Conservation (phyloP, 1,139 yeast species). For the Taphrina confusa region DNA sequence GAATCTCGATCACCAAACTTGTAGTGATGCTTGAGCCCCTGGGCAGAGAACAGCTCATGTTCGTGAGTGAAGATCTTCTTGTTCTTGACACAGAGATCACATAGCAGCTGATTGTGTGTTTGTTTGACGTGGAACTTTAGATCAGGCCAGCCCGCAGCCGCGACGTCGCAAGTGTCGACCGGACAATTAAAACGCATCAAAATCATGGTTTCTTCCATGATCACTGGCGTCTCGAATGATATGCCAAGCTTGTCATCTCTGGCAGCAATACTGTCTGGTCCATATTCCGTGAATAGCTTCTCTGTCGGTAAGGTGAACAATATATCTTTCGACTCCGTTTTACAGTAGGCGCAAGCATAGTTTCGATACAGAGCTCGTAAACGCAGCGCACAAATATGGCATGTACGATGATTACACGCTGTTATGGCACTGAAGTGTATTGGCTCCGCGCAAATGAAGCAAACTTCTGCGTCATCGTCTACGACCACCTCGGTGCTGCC, state of each 20-base stretch:
- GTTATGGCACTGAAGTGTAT: constrained; percentile 66
- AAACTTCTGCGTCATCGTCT: constrained; percentile 52
- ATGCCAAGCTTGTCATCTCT: constrained; percentile 45
- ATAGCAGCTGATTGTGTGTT: constrained; percentile 59
- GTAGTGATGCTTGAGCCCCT: constrained; percentile 70
- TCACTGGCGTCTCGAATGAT: constrained; percentile 44
- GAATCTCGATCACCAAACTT: constrained; percentile 55
- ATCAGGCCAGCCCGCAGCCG: constrained; percentile 55
- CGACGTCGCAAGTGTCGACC: constrained; percentile 50
- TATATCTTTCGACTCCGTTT: constrained; percentile 59
- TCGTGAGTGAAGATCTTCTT: constrained; percentile 79
- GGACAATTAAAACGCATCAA: constrained; percentile 65
- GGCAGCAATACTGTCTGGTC: constrained; percentile 46
- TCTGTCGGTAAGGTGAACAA: constrained; percentile 59
- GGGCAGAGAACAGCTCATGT: constrained; percentile 61
- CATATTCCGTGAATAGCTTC: constrained; percentile 51
- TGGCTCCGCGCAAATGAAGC: constrained; percentile 82
- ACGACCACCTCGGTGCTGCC: constrained; percentile 44
- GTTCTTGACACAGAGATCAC: constrained; percentile 72
- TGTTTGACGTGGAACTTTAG: constrained; percentile 65
- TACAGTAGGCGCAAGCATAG: constrained; percentile 74
- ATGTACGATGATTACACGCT: constrained; percentile 81
- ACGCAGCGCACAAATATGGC: constrained; percentile 80
- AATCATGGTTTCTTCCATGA: constrained; percentile 52
- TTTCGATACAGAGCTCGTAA: constrained; percentile 79